Conservation (phyloP, 2,329 filamentous ascomycete genomes). For the Sclerotinia sclerotiorum region DNA sequence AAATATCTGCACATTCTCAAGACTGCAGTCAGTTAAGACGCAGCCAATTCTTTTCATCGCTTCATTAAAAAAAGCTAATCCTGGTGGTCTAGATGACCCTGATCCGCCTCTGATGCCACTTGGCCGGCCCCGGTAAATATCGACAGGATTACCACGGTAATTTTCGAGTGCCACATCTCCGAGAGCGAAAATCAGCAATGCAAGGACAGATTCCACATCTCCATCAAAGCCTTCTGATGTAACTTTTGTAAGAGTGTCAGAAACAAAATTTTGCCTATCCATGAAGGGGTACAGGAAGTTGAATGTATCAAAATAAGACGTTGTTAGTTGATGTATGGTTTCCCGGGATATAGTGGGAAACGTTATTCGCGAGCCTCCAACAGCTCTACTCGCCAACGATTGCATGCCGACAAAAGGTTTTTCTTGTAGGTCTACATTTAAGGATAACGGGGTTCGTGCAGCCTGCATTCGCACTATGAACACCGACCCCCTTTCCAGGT, state of each 20-base stretch:
- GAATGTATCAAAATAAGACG: constrained; percentile 59
- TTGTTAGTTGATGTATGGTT: constrained; percentile 51
- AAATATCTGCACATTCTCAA: constrained; percentile 60
- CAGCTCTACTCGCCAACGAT: constrained; percentile 35
- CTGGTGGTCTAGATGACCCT: constrained; percentile 50
- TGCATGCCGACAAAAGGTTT: constrained; percentile 40
- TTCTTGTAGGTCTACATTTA: constrained; percentile 34
- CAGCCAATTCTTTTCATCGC: constrained; percentile 60
- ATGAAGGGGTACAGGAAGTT: constrained; percentile 60
- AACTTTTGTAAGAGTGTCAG: constrained; percentile 48
- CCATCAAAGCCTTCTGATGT: constrained; percentile 51
- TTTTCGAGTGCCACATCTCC: constrained; percentile 58
- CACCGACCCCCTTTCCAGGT: constrained; percentile 44
- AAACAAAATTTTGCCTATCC: constrained; percentile 55
- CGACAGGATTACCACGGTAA: constrained; percentile 48
- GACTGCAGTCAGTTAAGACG: constrained; percentile 52
- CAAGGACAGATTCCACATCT: constrained; percentile 51
- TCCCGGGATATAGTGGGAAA: constrained; percentile 48
- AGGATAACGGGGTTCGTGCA: constrained; percentile 29
- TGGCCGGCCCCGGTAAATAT: constrained; percentile 45
- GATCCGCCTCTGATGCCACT: constrained; percentile 56
- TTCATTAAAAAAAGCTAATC: constrained; percentile 61
- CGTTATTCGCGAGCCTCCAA: constrained; percentile 34
- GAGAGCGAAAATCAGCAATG: constrained; percentile 57
- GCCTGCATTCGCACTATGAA: constrained; percentile 42